Percentiles rank a stretch among this genome's conserved stretches.
phyloP scores from a whole-genome alignment of 1,284 basidiomycete genomes.

The Sanghuangporus weigelae region DNA sequence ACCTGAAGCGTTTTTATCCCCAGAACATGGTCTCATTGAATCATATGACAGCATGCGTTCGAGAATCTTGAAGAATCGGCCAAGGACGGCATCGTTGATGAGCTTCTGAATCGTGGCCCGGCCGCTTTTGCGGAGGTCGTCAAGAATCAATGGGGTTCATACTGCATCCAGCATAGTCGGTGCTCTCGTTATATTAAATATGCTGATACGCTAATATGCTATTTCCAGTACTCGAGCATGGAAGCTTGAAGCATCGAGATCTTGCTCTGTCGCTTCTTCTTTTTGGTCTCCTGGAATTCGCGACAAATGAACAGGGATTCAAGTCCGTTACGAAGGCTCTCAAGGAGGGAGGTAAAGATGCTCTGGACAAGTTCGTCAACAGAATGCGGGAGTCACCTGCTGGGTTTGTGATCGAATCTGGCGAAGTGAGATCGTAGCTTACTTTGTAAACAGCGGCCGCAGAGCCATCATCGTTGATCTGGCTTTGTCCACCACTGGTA shows the following conservation, averaged over 20 bases:
- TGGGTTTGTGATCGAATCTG: constrained; percentile 39
- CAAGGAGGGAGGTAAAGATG: constrained; percentile 74
- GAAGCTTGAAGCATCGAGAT: constrained; percentile 62
- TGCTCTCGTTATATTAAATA: constrained; percentile 5
- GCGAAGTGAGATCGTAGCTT: background rate
- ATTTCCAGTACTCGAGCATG: constrained; percentile 67
- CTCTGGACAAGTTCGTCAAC: constrained; percentile 62
- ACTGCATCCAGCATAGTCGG: constrained; percentile 78
- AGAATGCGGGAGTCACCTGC: constrained; percentile 79
- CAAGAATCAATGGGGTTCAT: constrained; percentile 82
- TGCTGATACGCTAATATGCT: background rate
- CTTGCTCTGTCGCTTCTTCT: constrained; percentile 71
- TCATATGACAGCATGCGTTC: constrained; percentile 60
- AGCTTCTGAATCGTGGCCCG: constrained; percentile 66
- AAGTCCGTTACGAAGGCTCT: constrained; percentile 80
- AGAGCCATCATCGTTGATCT: constrained; percentile 79
- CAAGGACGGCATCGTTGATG: constrained; percentile 76
- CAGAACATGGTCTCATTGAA: background rate
- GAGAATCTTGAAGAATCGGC: constrained; percentile 78
- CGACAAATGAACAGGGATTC: constrained; percentile 74
- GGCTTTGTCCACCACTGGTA: constrained; percentile 74
- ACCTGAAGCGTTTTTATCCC: background rate
- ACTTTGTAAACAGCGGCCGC: constrained; percentile 46
- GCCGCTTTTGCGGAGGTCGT: constrained; percentile 67
- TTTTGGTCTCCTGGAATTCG: constrained; percentile 64